phyloP scores from a whole-genome alignment of 2,329 filamentous ascomycete genomes.

The Rugonectria rugulosa region DNA sequence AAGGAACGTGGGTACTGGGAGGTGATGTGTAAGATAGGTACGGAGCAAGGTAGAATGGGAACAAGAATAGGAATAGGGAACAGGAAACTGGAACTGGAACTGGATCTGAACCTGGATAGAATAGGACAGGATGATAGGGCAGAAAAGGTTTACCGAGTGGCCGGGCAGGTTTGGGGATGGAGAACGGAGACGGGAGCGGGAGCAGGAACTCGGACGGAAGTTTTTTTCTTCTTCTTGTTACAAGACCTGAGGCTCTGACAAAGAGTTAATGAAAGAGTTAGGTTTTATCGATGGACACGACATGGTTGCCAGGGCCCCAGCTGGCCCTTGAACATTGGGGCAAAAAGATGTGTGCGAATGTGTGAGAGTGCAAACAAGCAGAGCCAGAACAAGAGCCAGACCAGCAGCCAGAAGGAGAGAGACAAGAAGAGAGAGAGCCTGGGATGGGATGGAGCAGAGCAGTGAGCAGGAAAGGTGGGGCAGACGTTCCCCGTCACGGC shows the following conservation, averaged over 20 bases:
- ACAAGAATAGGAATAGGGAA: neutral
- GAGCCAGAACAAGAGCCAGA: too few relatives aligned
- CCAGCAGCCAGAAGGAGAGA: slow-evolving; percentile 4
- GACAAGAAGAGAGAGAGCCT: neutral
- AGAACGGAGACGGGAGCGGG: neutral
- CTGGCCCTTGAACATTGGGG: slow-evolving; percentile 30
- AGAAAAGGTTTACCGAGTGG: neutral
- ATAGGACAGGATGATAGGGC: neutral
- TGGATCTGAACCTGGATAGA: too few relatives aligned
- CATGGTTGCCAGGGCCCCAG: slow-evolving; percentile 40
- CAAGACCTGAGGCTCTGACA: slow-evolving; percentile 36
- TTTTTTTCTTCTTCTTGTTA: neutral
- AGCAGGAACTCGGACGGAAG: slow-evolving; percentile 13
- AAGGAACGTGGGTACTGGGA: too few relatives aligned
- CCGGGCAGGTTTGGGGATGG: neutral
- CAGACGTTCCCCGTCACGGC: neutral
- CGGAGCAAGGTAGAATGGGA: too few relatives aligned
- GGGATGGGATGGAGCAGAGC: neutral
- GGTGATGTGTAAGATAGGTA: too few relatives aligned
- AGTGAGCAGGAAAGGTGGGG: neutral
- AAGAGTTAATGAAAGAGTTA: slow-evolving; percentile 39
- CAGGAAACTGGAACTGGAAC: neutral
- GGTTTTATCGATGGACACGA: slow-evolving; percentile 42
- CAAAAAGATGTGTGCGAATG: slow-evolving; percentile 34
- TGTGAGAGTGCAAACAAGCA: slow-evolving; percentile 31